Conservation (phyloP, 78 protist genomes). For the Dictyostelium firmibasis region DNA sequence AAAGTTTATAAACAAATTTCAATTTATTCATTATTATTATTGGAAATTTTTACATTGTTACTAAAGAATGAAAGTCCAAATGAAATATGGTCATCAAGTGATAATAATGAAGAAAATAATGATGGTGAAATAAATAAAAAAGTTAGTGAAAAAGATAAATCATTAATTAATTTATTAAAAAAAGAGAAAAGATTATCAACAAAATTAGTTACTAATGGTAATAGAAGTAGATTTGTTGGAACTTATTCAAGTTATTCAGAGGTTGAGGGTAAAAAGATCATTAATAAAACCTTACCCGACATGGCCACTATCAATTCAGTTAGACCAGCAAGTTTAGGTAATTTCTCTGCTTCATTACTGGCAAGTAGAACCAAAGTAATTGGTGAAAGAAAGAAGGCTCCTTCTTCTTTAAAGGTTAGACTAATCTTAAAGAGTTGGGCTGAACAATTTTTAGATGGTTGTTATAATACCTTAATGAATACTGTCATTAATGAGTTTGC, state of each 20-base stretch:
- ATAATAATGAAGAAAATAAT: neutral
- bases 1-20: slow-evolving; percentile 7
- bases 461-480: slow-evolving; percentile 41
- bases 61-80: slow-evolving; percentile 36
- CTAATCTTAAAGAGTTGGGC: slow-evolving; percentile 18
- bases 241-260: neutral
- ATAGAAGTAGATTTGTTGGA: slow-evolving; percentile 21
- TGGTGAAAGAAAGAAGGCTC: neutral
- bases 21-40: slow-evolving; percentile 34
- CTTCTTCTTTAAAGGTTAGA: neutral
- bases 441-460: slow-evolving; percentile 57
- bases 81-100: neutral
- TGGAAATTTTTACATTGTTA: slow-evolving; percentile 54
- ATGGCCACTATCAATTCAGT: neutral
- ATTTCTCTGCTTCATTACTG: neutral
- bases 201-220: neutral
- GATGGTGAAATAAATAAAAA: neutral
- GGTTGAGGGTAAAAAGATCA: neutral
- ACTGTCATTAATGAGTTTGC: neutral
- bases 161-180: neutral
- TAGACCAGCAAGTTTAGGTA: neutral
- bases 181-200: neutral
- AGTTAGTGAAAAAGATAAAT: neutral
- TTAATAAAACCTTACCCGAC: slow-evolving; percentile 12
- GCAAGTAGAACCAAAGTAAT: neutral